Evolutionary conservation across 2,329 filamentous ascomycete species (phyloP).

Genomic region (Trichophyton equinum): DNA sequence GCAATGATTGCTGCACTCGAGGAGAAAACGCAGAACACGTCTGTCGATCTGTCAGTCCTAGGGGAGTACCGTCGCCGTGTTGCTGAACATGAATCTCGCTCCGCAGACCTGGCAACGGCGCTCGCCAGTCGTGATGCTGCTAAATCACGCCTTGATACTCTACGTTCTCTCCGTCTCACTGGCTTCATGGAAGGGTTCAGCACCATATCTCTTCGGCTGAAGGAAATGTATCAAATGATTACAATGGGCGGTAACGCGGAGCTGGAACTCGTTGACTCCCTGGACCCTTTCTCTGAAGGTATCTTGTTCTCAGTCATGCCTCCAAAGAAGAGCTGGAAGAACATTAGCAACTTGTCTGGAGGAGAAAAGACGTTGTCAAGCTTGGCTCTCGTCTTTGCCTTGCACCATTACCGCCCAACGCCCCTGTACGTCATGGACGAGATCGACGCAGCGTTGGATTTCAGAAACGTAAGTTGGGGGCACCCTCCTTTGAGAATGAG

Average conservation of each 20-base stretch:
- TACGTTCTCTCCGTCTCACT: constrained; percentile 77
- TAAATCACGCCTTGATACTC: constrained; percentile 85
- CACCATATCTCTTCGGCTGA: constrained; percentile 82
- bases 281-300: constrained; percentile 94
- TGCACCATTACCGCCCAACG: constrained; percentile 97
- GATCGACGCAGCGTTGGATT: constrained; percentile 95
- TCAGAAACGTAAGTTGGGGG: constrained; percentile 70
- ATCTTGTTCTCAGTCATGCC: constrained; percentile 98
- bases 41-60: constrained; percentile 78
- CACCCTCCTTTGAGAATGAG: not conserved
- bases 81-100: constrained; percentile 67
- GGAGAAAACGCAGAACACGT: constrained; percentile 69
- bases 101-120: constrained; percentile 70
- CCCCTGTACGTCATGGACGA: constrained; percentile 99
- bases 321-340: constrained; percentile 99
- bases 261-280: constrained; percentile 85
- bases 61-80: constrained; percentile 77
- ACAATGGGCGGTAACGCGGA: constrained; percentile 99
- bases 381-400: constrained; percentile 88
- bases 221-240: constrained; percentile 99
- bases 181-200: constrained; percentile 98
- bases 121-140: constrained; percentile 68
- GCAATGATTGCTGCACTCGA: constrained; percentile 54
- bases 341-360: constrained; percentile 88
- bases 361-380: constrained; percentile 94